Evolutionary conservation across 73 alveolate genomes (phyloP).

Genomic region (Effrenium voratum): DNA sequence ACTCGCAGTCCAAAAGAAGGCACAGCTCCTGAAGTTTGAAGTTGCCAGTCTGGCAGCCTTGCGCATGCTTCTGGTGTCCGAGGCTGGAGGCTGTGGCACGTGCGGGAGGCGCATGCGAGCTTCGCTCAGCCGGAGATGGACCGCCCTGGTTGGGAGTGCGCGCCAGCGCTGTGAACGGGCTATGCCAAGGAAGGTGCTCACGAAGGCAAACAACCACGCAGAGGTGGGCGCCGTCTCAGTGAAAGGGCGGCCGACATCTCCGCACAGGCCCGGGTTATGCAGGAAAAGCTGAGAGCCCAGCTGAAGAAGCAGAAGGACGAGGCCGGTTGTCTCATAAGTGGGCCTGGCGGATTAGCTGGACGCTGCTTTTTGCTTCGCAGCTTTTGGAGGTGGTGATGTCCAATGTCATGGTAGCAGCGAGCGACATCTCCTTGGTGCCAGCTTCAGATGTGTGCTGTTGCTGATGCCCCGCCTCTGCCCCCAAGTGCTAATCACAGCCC

Average conservation of each 20-base stretch:
- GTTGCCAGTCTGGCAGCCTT: neutral
- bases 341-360: neutral
- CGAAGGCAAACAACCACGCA: conserved; percentile 51
- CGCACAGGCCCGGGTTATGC: conserved; percentile 73
- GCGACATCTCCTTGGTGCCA: conserved; percentile 2
- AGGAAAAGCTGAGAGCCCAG: conserved; percentile 50
- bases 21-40: neutral
- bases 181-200: neutral
- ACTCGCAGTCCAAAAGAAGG: neutral
- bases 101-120: conserved; percentile 23
- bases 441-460: neutral
- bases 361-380: neutral
- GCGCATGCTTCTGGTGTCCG: neutral
- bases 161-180: no score
- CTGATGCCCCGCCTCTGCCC: neutral
- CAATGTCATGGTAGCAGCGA: conserved; percentile 44
- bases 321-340: neutral
- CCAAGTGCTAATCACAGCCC: neutral
- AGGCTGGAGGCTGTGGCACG: conserved; percentile 73
- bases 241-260: neutral
- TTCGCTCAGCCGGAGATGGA: neutral
- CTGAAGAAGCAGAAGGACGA: conserved; percentile 33
- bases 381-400: conserved; percentile 47
- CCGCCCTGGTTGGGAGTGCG: neutral
- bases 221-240: conserved; percentile 3